Percentiles rank a stretch among this genome's conserved stretches.
phyloP scores from a whole-genome alignment of 768 basidiomycete genomes.

The Amanita rubescens region DNA sequence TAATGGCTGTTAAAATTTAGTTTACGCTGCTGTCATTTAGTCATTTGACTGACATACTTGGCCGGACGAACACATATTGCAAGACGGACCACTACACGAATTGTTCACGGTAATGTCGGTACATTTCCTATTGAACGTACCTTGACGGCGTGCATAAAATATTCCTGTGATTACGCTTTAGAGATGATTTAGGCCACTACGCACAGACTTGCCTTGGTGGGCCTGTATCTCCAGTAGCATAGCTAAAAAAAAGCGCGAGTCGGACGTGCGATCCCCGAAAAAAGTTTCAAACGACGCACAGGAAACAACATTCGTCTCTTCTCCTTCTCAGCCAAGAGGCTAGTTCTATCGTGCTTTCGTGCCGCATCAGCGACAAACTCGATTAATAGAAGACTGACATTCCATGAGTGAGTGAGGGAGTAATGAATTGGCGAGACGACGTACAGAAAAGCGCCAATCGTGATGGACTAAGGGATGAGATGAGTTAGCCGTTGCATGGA shows the following conservation, averaged over 20 bases:
- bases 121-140: conserved; percentile 24
- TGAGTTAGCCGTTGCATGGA: not conserved
- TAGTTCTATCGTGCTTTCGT: conserved; percentile 43
- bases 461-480: conserved; percentile 51
- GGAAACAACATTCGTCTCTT: conserved; percentile 58
- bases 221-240: conserved; percentile 64
- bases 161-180: conserved; percentile 33
- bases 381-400: conserved; percentile 54
- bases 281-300: conserved; percentile 14
- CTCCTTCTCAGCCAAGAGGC: conserved; percentile 63
- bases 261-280: no score
- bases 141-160: conserved; percentile 77
- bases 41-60: conserved; percentile 16
- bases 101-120: conserved; percentile 1
- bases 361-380: conserved; percentile 67
- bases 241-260: conserved; percentile 34
- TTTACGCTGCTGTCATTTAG: not conserved
- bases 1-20: conserved; percentile 28
- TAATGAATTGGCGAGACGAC: not conserved
- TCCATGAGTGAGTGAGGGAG: not conserved
- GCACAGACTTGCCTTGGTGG: conserved; percentile 44
- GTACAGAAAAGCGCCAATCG: conserved; percentile 67
- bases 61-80: conserved; percentile 68
- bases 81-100: conserved; percentile 60
- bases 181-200: not conserved